A percentile compares a stretch with the other conserved stretches of the same genome.
Evolutionary conservation across 208 protist species (phyloP).

Genomic region (Acanthamoeba lugdunensis): DNA sequence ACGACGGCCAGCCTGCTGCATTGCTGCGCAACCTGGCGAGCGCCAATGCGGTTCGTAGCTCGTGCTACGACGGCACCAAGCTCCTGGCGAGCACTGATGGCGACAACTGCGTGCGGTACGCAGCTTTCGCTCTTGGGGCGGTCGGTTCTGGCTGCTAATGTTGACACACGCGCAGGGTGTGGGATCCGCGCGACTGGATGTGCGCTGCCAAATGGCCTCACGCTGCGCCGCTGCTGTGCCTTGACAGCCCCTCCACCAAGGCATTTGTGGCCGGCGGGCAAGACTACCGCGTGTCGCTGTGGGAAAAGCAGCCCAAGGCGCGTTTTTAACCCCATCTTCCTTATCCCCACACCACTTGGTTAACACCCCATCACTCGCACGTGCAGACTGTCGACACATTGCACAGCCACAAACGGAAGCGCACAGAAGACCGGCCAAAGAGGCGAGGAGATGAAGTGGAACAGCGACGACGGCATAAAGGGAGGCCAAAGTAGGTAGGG

Average conservation of each 20-base stretch:
- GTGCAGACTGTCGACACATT: no score
- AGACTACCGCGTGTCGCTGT: conserved; percentile 10
- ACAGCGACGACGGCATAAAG: background rate
- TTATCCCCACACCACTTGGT: no score
- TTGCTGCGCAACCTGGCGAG: background rate
- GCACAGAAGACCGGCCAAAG: background rate
- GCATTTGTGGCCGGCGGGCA: background rate
- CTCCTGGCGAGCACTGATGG: background rate
- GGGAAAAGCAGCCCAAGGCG: conserved; percentile 7
- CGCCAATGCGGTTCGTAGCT: background rate
- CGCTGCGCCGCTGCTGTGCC: background rate
- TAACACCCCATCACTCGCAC: no score
- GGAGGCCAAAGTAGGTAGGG: no score
- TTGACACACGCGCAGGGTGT: background rate
- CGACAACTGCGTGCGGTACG: conserved; percentile 19
- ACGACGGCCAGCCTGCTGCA: background rate
- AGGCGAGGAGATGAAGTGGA: background rate
- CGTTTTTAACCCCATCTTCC: no score
- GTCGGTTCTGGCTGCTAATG: background rate
- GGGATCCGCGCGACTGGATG: conserved; percentile 20
- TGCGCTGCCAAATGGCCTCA: conserved; percentile 1
- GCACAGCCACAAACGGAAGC: background rate
- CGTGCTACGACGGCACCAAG: conserved; percentile 20
- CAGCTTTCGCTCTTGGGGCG: background rate
- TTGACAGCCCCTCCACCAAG: background rate